Evolutionary conservation across 1,139 yeast species (phyloP).

Genomic region (Kurtzmaniella natalensis): DNA sequence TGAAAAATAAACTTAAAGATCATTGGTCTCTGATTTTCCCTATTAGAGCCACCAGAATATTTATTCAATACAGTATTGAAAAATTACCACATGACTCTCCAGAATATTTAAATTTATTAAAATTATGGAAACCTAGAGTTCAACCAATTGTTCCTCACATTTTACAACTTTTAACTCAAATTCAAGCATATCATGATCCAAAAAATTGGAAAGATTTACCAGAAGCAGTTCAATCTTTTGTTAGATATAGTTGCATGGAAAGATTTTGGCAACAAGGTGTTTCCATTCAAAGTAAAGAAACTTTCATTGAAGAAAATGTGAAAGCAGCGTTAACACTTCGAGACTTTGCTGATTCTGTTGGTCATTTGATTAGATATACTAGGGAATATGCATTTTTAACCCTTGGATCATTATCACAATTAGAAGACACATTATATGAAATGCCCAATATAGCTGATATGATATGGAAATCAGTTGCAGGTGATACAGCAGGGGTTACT

Average conservation of each 20-base stretch:
- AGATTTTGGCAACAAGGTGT: constrained; percentile 99
- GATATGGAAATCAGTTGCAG: constrained; percentile 84
- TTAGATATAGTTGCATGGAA: constrained; percentile 81
- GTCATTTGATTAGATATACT: constrained; percentile 91
- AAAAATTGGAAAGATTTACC: constrained; percentile 88
- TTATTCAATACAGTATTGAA: constrained; percentile 92
- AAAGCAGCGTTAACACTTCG: constrained; percentile 89
- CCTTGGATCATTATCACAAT: constrained; percentile 82
- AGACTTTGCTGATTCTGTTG: constrained; percentile 98
- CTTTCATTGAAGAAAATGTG: constrained; percentile 90
- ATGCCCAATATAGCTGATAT: constrained; percentile 74
- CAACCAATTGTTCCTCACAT: constrained; percentile 91
- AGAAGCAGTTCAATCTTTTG: constrained; percentile 84
- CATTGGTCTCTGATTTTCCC: constrained; percentile 96
- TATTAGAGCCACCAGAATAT: constrained; percentile 89
- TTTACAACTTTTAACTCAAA: constrained; percentile 78
- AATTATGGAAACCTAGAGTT: constrained; percentile 89
- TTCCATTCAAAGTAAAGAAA: constrained; percentile 88
- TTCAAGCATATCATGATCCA: constrained; percentile 93
- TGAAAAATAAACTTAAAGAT: constrained; percentile 75
- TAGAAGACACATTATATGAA: constrained; percentile 85
- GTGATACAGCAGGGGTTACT: constrained; percentile 81
- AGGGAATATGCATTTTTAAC: constrained; percentile 93
- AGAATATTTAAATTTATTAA: constrained; percentile 68
- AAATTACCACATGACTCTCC: constrained; percentile 74